These are phyloP conservation scores for Cucumis melo DNA, from an alignment of 306 rosid genomes.

Conservation along the genomic window DNA sequence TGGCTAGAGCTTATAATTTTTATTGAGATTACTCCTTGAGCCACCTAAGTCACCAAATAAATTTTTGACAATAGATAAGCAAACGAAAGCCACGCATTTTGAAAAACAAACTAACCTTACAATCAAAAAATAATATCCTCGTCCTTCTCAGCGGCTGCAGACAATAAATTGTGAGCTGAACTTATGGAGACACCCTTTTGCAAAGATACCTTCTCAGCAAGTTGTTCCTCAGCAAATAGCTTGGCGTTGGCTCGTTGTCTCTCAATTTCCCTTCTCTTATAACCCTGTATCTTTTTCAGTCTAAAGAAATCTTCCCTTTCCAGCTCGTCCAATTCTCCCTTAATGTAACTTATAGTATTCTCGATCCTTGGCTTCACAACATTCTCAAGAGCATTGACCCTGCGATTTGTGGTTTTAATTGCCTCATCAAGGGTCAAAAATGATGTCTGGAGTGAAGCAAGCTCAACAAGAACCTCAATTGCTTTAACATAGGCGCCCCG, in stretches of 20 bases:
- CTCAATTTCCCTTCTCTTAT: constrained; percentile 72
- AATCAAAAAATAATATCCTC: constrained; percentile 68
- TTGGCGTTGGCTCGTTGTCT: constrained; percentile 38
- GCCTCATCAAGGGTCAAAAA: constrained; percentile 88
- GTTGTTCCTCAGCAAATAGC: constrained; percentile 40
- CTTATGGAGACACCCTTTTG: constrained; percentile 38
- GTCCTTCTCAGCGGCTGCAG: constrained; percentile 40
- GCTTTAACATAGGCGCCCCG: constrained; percentile 77
- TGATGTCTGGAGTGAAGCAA: constrained; percentile 91
- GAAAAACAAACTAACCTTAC: background rate
- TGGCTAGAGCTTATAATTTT: background rate
- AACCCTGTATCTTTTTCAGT: constrained; percentile 89
- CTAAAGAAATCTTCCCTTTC: constrained; percentile 96
- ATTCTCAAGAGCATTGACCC: constrained; percentile 87
- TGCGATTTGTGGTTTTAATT: constrained; percentile 84
- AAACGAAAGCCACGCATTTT: constrained; percentile 3
- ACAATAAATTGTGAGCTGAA: constrained; percentile 48
- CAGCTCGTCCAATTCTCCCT: constrained; percentile 86
- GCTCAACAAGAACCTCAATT: constrained; percentile 90
- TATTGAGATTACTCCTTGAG: constrained; percentile 2
- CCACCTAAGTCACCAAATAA: background rate
- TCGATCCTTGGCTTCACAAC: constrained; percentile 83
- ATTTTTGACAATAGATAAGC: background rate
- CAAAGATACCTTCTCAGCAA: constrained; percentile 35
- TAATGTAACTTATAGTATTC: constrained; percentile 74